These are phyloP conservation scores for Ceratobasidium sp. DNA, from an alignment of 1,284 basidiomycete species.

Conservation along the genomic window DNA sequence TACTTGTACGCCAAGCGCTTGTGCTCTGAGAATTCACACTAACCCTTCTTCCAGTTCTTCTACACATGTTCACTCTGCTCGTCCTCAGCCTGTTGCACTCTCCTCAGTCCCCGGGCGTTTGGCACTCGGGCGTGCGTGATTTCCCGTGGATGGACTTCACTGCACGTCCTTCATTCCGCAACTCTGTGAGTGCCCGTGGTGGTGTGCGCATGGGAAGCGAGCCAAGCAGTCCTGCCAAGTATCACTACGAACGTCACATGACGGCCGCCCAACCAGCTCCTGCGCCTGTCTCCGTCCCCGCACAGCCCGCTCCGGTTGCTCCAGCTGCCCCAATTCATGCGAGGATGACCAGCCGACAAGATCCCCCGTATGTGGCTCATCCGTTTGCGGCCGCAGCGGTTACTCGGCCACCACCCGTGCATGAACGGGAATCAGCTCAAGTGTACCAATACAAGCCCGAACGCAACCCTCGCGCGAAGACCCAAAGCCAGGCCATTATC, in stretches of 20 bases:
- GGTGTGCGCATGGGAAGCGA: slow-evolving; percentile 40
- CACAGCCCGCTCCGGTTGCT: slow-evolving; percentile 23
- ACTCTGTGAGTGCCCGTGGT: slow-evolving; percentile 35
- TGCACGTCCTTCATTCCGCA: slow-evolving; percentile 32
- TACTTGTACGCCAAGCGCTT: slow-evolving; percentile 2
- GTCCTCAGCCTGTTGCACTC: slow-evolving; percentile 34
- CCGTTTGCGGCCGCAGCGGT: slow-evolving; percentile 21
- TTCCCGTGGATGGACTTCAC: slow-evolving; percentile 36
- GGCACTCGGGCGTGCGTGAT: slow-evolving; percentile 38
- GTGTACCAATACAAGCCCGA: slow-evolving; percentile 28
- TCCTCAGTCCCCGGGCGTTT: slow-evolving; percentile 26
- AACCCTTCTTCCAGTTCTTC: slow-evolving; percentile 2
- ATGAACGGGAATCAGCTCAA: slow-evolving; percentile 9
- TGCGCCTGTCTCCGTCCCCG: slow-evolving; percentile 27
- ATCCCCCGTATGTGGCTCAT: slow-evolving; percentile 1
- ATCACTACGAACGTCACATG: slow-evolving; percentile 37
- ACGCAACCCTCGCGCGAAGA: slow-evolving; percentile 26
- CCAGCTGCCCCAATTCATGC: slow-evolving; percentile 27
- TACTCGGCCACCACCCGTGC: slow-evolving; percentile 14
- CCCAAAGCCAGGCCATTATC: slow-evolving; percentile 32
- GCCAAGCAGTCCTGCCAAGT: slow-evolving; percentile 33
- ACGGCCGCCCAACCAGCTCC: not conserved
- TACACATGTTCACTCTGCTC: slow-evolving; percentile 30
- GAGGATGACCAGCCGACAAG: slow-evolving; percentile 32
- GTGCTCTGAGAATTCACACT: not conserved